These are phyloP conservation scores for Pichia ethanolica DNA, from an alignment of 805 yeast species.

Conservation along the genomic window DNA sequence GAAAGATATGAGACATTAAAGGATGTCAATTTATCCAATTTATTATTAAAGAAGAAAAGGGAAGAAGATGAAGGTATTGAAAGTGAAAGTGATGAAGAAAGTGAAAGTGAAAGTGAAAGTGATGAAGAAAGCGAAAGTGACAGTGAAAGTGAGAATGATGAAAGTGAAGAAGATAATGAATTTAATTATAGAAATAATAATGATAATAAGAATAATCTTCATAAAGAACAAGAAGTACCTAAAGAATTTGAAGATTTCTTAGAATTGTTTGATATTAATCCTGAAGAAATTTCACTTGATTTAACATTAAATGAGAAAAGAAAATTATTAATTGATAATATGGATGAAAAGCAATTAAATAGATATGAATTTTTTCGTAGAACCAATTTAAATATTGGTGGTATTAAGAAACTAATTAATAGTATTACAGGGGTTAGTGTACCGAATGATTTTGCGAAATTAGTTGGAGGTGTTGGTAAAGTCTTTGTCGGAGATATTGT, in stretches of 20 bases:
- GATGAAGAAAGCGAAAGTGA: slow-evolving; percentile 14
- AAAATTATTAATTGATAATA: slow-evolving; percentile 57
- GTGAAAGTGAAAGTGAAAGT: slow-evolving; percentile 10
- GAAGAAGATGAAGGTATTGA: slow-evolving; percentile 25
- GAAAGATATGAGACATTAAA: slow-evolving; percentile 18
- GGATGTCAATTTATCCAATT: slow-evolving; percentile 18
- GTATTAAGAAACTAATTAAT: slow-evolving; percentile 74
- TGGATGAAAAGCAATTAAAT: slow-evolving; percentile 77
- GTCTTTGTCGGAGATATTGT: slow-evolving; percentile 86
- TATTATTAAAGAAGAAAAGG: slow-evolving; percentile 18
- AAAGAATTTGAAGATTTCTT: slow-evolving; percentile 24
- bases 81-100: slow-evolving; percentile 20
- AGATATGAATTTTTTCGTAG: slow-evolving; percentile 83
- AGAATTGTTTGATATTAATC: slow-evolving; percentile 25
- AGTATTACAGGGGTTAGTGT: slow-evolving; percentile 73
- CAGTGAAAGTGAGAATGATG: slow-evolving; percentile 9
- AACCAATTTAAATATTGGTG: slow-evolving; percentile 62
- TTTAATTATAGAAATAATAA: slow-evolving; percentile 18
- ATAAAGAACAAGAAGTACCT: slow-evolving; percentile 11
- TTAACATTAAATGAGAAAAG: slow-evolving; percentile 48
- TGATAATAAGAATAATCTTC: too few species aligned
- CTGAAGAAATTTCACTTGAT: slow-evolving; percentile 27
- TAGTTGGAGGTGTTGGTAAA: slow-evolving; percentile 80
- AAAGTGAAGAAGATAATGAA: background rate
- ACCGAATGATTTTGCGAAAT: slow-evolving; percentile 70